Evolutionary conservation across 495 filamentous ascomycete genomes (phyloP), one percentile per base, ranked within the genome.

Genomic region (Podospora pseudopauciseta): DNA sequence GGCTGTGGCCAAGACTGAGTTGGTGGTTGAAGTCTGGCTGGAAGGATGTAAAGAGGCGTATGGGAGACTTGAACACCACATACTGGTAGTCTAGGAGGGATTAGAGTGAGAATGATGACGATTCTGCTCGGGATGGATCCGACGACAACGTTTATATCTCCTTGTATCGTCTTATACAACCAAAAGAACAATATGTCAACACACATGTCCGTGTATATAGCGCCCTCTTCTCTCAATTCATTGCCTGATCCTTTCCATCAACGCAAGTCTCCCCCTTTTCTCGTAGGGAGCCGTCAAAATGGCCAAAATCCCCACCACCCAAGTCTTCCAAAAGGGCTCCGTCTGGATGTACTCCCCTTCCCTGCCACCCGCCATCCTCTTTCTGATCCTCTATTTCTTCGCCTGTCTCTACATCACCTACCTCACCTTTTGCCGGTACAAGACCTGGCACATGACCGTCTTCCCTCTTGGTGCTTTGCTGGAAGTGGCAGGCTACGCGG

Each of bases 401-500:
- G 30, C 67, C 65, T 71, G 77, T 30, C 4, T 70, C 60, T 16
- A 5, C 18, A 64, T 78, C 60, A 53, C 69, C 63, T 76, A 80
- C 71, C 66, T 65, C 9, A 76, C 76, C 66, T 27, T 76, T 60
- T 65, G 76, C 61, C 69, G 67, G 39, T 68, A 78, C 65, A 66
- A 70, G n/a, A 66, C 75, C 19, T 77, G 71, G 71, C 78, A 73
- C 68, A 76, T 80, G 26, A 64, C 65, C 65, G 65, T 70, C 58
- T 58, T 79, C 15, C 67, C 75, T 59, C 53, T 78, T 57, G 76
- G 72, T 53, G 70, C 79, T 34, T 67, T 71, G 28, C 77, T 84
- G 65, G 83, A 86, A 71, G 74, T 80, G 1, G 70, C 77, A 27
- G 81, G 82, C 15, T 85, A 85, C 70, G 76, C 78, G 11, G 70